Evolutionary conservation across 2,329 filamentous ascomycete species (phyloP), one percentile per base, ranked within the genome.

Genomic region (Epichloe festucae): DNA sequence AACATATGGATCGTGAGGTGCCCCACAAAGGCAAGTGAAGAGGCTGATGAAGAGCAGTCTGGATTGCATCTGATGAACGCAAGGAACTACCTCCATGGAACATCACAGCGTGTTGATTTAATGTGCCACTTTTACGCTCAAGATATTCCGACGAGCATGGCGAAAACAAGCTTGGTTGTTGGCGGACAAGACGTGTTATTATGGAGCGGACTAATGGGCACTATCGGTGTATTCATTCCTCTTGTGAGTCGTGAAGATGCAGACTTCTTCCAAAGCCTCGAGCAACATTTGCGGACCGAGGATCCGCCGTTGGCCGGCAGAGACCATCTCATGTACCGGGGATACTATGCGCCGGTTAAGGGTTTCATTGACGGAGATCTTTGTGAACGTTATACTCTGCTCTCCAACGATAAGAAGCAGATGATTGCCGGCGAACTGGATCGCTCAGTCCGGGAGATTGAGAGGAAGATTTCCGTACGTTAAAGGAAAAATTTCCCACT

Each of bases 321-420:
- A 57, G 94, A 98, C 66, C 93, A 99, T 68, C 74, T 99, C 45
- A 94, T 95, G 62, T 99, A 95, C 67, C 79, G 94, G 56, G 84
- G 89, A 57, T 98, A 97, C 70, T 98, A 97, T 66, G 89, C 88
- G 6, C 94, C 93, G 0, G 89, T 95, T 42, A 98, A 98, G 75
- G 90, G 90, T 8, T 83, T 94, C 31, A 95, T 99, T 61, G 93
- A 99, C 68, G 93, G 93, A 31, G 93, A 99, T 70, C 73, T 99
- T 41, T 95, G 93, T 62, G 93, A 99, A 74, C 80, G 89, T 59
- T 98, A 89, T 69, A 81, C 89, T 53, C 71, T 93, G 54, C 74
- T 98, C 54, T 78, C 85, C 27, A 85, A 84, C 59, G 91, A 96
- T 62, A 90, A 88, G 74, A 95, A 96, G 75, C 83, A 89, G 69